A percentile compares a stretch with the other conserved stretches of the same genome.
Evolutionary conservation across 1,139 yeast species (phyloP).

Genomic region (Candida sojae): DNA sequence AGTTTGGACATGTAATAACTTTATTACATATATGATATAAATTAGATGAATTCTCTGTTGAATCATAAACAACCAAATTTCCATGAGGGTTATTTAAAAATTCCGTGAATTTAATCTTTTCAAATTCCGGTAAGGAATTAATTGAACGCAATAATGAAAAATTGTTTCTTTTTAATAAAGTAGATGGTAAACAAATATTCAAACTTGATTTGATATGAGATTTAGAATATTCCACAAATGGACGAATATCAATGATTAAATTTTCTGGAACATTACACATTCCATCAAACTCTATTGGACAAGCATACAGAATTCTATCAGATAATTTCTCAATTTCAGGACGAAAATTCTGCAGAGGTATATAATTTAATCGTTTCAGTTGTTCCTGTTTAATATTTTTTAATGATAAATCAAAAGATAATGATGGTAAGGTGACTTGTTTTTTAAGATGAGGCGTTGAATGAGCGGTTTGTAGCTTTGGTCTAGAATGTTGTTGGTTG

Average conservation of each 20-base stretch:
- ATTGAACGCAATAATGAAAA: slow-evolving; percentile 59
- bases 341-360: slow-evolving; percentile 15
- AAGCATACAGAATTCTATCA: background rate
- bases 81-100: slow-evolving; percentile 9
- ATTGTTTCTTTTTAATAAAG: slow-evolving; percentile 67
- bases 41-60: slow-evolving; percentile 34
- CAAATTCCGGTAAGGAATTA: slow-evolving; percentile 55
- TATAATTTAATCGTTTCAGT: slow-evolving; percentile 14
- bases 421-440: slow-evolving; percentile 15
- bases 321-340: slow-evolving; percentile 16
- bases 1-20: slow-evolving; percentile 30
- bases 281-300: background rate
- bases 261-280: slow-evolving; percentile 12
- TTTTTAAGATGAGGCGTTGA: slow-evolving; percentile 13
- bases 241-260: slow-evolving; percentile 66
- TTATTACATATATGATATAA: slow-evolving; percentile 51
- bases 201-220: slow-evolving; percentile 57
- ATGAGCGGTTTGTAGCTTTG: slow-evolving; percentile 2
- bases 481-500: background rate
- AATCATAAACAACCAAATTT: slow-evolving; percentile 29
- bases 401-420: slow-evolving; percentile 9
- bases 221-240: slow-evolving; percentile 62
- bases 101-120: slow-evolving; percentile 28
- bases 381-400: slow-evolving; percentile 14
- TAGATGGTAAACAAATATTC: slow-evolving; percentile 76